Evolutionary conservation across 1,284 basidiomycete species (phyloP).

Genomic region (Phlebopus sp.): DNA sequence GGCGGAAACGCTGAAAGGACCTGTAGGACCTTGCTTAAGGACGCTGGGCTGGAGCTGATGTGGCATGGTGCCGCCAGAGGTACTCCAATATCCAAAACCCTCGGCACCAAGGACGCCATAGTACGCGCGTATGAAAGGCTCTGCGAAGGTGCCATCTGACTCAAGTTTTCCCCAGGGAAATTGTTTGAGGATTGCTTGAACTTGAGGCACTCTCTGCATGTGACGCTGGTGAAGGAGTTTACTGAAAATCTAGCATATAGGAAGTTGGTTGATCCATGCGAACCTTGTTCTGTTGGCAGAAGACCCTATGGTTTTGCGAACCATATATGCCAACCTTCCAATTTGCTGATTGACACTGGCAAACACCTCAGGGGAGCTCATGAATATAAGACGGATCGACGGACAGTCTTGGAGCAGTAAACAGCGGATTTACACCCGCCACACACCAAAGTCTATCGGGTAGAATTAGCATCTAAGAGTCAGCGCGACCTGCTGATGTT

Average conservation of each 20-base stretch:
- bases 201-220: slow-evolving; percentile 32
- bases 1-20: slow-evolving; percentile 10
- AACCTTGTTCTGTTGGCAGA: slow-evolving; percentile 38
- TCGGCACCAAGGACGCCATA: slow-evolving; percentile 38
- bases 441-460: slow-evolving; percentile 26
- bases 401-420: slow-evolving; percentile 32
- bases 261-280: slow-evolving; percentile 6
- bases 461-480: not conserved
- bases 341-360: slow-evolving; percentile 30
- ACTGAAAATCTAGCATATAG: not conserved
- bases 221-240: slow-evolving; percentile 27
- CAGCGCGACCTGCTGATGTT: not conserved
- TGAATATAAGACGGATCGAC: not conserved
- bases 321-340: slow-evolving; percentile 32
- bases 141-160: slow-evolving; percentile 37
- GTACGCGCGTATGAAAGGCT: slow-evolving; percentile 34
- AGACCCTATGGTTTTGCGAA: slow-evolving; percentile 32
- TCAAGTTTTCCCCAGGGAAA: slow-evolving; percentile 43
- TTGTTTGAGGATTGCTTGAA: slow-evolving; percentile 31
- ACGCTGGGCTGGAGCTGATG: slow-evolving; percentile 27
- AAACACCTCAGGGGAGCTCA: not conserved
- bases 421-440: slow-evolving; percentile 28
- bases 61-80: slow-evolving; percentile 30
- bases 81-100: slow-evolving; percentile 39
- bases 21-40: not conserved